These are phyloP conservation scores for Trichoderma erinaceum DNA, from an alignment of 495 filamentous ascomycete genomes.

Conservation along the genomic window DNA sequence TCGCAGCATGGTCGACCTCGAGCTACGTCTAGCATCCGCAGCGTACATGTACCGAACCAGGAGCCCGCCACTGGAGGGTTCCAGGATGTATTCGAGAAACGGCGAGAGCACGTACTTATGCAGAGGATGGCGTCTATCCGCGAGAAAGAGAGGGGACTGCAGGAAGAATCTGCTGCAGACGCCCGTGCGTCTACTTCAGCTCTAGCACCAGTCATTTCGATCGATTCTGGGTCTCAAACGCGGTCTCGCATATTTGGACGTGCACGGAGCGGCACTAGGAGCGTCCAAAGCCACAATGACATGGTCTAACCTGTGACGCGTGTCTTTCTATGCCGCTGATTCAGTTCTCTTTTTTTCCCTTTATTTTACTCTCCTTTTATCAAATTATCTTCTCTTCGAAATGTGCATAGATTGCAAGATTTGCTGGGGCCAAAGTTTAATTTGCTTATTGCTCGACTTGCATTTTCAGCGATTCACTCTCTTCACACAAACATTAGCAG, in stretches of 20 bases:
- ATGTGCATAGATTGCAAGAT: neutral
- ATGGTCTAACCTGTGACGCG: neutral
- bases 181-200: neutral
- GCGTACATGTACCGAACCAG: neutral
- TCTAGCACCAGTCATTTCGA: neutral
- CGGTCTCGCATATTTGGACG: conserved; percentile 13
- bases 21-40: neutral
- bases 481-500: neutral
- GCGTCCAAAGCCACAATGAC: neutral
- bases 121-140: conserved; percentile 13
- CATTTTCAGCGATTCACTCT: neutral
- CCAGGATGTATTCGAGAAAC: conserved; percentile 17
- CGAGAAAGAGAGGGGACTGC: conserved; percentile 12
- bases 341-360: neutral
- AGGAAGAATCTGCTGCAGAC: conserved; percentile 7
- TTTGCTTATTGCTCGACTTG: neutral
- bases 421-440: neutral
- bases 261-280: conserved; percentile 2
- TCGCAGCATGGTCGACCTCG: neutral
- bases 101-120: conserved; percentile 12
- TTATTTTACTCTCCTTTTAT: neutral
- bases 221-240: conserved; percentile 12
- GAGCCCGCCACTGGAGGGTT: conserved; percentile 3
- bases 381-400: neutral
- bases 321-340: neutral